These are phyloP conservation scores for barley (Hordeum vulgare) DNA, from an alignment of 176 grass and related monocot species.

Conservation along the genomic window MorexV3_pseudomolecules_assembly NC_058519.1:613347713-613348212, in stretches of 20 bases:
- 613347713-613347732: background rate
- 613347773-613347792: background rate
- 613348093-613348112: too few species aligned
- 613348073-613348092: too few species aligned
- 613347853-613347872: conserved; percentile 25
- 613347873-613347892: conserved; percentile 48
- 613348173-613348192: too few species aligned
- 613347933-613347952: background rate
- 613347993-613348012: background rate
- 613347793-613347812: conserved; percentile 37
- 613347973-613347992: background rate
- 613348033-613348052: too few species aligned
- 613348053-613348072: too few species aligned
- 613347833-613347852: background rate
- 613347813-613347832: conserved; percentile 24
- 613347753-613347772: background rate
- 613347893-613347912: conserved; percentile 79
- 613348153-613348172: too few species aligned
- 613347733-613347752: background rate
- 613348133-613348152: too few species aligned
- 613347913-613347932: conserved; percentile 41
- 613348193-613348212: too few species aligned
- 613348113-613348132: too few species aligned
- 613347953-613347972: background rate
- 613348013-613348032: background rate